phyloP scores from a whole-genome alignment of 2,329 filamentous ascomycete genomes.

The Clarireedia sp. region DNA sequence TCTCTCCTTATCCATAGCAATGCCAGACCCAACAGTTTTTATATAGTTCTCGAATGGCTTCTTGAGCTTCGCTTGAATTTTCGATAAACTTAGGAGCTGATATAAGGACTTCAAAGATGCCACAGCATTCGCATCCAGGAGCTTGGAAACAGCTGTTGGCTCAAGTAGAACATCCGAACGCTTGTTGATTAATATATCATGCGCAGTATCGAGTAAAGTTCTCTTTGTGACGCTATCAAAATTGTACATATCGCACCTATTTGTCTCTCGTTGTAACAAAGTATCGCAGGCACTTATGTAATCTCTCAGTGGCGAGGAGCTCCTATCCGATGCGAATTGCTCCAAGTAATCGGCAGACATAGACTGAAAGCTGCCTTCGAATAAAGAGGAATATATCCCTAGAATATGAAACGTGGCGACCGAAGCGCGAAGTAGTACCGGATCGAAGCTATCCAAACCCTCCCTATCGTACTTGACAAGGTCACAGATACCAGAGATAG shows the following conservation, averaged over 20 bases:
- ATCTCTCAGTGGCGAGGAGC: slow-evolving; percentile 54
- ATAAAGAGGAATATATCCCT: slow-evolving; percentile 67
- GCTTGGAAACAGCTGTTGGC: slow-evolving; percentile 56
- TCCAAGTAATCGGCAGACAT: slow-evolving; percentile 61
- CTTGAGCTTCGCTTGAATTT: slow-evolving; percentile 62
- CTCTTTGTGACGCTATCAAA: slow-evolving; percentile 78
- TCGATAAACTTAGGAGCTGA: slow-evolving; percentile 62
- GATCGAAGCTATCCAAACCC: slow-evolving; percentile 48
- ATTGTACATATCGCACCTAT: slow-evolving; percentile 71
- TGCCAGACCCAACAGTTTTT: slow-evolving; percentile 60
- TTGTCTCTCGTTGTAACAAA: slow-evolving; percentile 64
- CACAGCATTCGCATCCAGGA: slow-evolving; percentile 64
- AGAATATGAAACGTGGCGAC: slow-evolving; percentile 82
- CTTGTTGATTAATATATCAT: slow-evolving; percentile 61
- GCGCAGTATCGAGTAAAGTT: slow-evolving; percentile 64
- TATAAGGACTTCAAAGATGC: slow-evolving; percentile 70
- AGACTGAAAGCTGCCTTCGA: slow-evolving; percentile 68
- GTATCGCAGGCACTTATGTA: slow-evolving; percentile 66
- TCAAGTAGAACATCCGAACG: slow-evolving; percentile 61
- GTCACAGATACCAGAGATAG: slow-evolving; percentile 58
- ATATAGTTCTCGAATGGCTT: slow-evolving; percentile 75
- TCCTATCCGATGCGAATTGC: slow-evolving; percentile 61
- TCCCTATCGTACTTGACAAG: slow-evolving; percentile 66
- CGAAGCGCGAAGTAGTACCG: slow-evolving; percentile 60
- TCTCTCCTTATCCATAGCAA: slow-evolving; percentile 72